A percentile compares a stretch with the other conserved stretches of the same genome.
These are phyloP conservation scores for Zelopaecilomyces penicillatus DNA, from an alignment of 2,329 filamentous ascomycete species.

Conservation along the genomic window DNA sequence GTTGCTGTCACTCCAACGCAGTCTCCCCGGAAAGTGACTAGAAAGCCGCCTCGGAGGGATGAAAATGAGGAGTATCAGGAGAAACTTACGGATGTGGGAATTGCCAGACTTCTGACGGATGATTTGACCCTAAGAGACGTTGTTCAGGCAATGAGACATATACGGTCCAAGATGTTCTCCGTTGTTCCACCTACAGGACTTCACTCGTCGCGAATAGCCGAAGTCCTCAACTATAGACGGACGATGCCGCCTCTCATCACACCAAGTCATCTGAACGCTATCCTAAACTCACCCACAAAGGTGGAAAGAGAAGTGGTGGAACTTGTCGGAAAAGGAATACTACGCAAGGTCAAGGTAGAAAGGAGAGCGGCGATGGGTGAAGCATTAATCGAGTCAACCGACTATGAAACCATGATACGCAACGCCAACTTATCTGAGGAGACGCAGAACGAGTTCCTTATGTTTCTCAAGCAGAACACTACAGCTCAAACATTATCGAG, in stretches of 20 bases:
- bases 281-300: constrained; percentile 53
- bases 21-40: constrained; percentile 19
- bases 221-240: constrained; percentile 53
- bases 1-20: constrained; percentile 9
- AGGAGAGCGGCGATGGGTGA: constrained; percentile 54
- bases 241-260: constrained; percentile 57
- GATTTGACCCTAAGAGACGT: constrained; percentile 53
- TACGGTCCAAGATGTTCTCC: constrained; percentile 55
- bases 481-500: constrained; percentile 26
- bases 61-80: constrained; percentile 26
- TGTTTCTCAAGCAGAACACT: constrained; percentile 43
- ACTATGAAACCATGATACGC: constrained; percentile 44
- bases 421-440: constrained; percentile 29
- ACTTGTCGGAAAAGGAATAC: constrained; percentile 45
- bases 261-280: constrained; percentile 55
- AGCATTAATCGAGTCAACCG: constrained; percentile 49
- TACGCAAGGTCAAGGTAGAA: constrained; percentile 57
- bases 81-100: constrained; percentile 52
- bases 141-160: constrained; percentile 56
- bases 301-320: constrained; percentile 61
- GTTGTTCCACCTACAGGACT: constrained; percentile 56
- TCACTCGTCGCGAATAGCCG: constrained; percentile 53
- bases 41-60: constrained; percentile 12
- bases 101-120: constrained; percentile 44
- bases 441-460: constrained; percentile 43